Percentiles rank a stretch among this genome's conserved stretches.
These are phyloP conservation scores for Suillus alpinus DNA, from an alignment of 768 basidiomycete genomes.

Conservation along the genomic window DNA sequence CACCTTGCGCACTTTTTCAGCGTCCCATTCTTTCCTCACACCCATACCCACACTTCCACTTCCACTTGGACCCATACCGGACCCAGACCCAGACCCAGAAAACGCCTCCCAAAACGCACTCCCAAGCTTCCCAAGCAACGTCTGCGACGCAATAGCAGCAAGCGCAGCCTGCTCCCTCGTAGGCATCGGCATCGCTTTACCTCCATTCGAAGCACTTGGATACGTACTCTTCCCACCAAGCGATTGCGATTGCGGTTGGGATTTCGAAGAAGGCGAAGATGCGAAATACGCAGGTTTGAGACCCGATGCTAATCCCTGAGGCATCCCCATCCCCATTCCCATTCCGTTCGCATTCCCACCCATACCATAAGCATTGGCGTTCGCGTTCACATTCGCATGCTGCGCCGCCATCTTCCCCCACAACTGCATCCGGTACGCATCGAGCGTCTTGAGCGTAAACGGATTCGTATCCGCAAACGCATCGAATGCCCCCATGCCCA, in stretches of 20 bases:
- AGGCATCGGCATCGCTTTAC: constrained; percentile 17
- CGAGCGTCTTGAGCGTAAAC: constrained; percentile 85
- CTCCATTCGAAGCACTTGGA: constrained; percentile 4
- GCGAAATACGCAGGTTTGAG: constrained; percentile 38
- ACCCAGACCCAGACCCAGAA: constrained; percentile 39
- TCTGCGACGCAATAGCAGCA: constrained; percentile 78
- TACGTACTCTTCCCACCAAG: constrained; percentile 26
- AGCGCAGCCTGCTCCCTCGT: constrained; percentile 31
- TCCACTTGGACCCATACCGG: not conserved
- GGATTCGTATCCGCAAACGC: constrained; percentile 76
- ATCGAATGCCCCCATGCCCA: constrained; percentile 54
- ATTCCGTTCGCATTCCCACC: constrained; percentile 12
- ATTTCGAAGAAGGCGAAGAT: constrained; percentile 22
- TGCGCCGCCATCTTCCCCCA: constrained; percentile 90
- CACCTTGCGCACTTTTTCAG: constrained; percentile 78
- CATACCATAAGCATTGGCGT: constrained; percentile 11
- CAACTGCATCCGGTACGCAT: constrained; percentile 87
- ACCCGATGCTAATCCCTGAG: constrained; percentile 32
- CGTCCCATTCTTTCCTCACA: constrained; percentile 48
- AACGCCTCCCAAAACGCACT: constrained; percentile 89
- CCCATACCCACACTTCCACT: not conserved
- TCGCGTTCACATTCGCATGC: constrained; percentile 32
- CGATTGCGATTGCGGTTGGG: constrained; percentile 43
- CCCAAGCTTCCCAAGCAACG: constrained; percentile 67
- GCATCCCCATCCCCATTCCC: not conserved